Conservation (phyloP, 2,329 filamentous ascomycete species). For the Neopestalotiopsis sp. region DNA sequence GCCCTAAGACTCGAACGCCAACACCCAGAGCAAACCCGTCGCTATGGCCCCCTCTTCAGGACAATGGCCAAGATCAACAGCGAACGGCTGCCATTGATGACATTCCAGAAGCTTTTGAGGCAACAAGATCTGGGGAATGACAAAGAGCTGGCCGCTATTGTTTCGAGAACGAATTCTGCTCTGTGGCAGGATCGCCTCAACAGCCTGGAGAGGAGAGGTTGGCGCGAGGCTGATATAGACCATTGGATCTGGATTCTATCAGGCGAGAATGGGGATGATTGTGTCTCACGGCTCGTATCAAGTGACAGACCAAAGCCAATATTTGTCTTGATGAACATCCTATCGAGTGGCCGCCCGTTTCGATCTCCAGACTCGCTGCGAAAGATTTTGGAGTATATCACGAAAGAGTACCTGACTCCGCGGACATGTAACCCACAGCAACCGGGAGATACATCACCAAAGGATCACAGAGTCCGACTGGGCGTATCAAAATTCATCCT, state of each 20-base stretch:
- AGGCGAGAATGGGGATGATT: conserved; percentile 38
- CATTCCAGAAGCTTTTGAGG: conserved; percentile 30
- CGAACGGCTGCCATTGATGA: conserved; percentile 34
- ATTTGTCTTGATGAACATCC: conserved; percentile 43
- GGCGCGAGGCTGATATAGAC: conserved; percentile 38
- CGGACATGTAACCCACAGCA: conserved; percentile 10
- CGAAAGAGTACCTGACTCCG: conserved; percentile 26
- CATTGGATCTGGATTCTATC: conserved; percentile 49
- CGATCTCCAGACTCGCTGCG: conserved; percentile 34
- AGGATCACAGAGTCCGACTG: conserved; percentile 18
- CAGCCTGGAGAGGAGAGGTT: conserved; percentile 37
- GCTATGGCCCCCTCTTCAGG: conserved; percentile 18
- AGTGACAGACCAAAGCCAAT: conserved; percentile 40
- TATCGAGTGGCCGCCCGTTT: conserved; percentile 40
- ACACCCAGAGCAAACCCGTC: conserved; percentile 24
- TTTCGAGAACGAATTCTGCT: conserved; percentile 24
- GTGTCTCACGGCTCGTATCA: conserved; percentile 41
- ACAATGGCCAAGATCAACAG: conserved; percentile 23
- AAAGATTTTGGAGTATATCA: conserved; percentile 40
- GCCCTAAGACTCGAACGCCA: conserved; percentile 29
- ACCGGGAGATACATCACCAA: not conserved
- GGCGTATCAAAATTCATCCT: conserved; percentile 28
- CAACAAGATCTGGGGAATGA: conserved; percentile 28
- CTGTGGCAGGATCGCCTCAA: conserved; percentile 38
- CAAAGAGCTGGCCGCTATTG: conserved; percentile 16